Conservation (phyloP, 306 rosid genomes). For the Urtica urens region DNA sequence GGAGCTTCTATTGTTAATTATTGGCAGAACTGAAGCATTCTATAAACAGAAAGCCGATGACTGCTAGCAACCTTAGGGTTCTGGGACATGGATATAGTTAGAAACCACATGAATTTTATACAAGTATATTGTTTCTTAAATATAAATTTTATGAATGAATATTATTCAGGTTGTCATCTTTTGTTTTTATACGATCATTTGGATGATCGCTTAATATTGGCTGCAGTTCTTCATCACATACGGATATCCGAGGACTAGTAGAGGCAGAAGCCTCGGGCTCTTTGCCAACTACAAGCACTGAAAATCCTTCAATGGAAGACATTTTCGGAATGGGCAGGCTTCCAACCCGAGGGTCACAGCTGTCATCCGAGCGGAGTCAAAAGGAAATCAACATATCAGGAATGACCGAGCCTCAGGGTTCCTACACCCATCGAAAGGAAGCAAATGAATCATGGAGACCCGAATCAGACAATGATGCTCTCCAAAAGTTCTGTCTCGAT, state of each 20-base stretch:
- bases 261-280: conserved; percentile 28
- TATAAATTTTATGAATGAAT: too few relatives aligned
- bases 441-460: too few relatives aligned
- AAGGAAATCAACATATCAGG: conserved; percentile 13
- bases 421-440: too few relatives aligned
- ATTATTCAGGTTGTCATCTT: too few relatives aligned
- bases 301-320: conserved; percentile 57
- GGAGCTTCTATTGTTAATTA: too few relatives aligned
- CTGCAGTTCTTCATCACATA: conserved; percentile 44
- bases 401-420: too few relatives aligned
- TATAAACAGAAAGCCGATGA: too few relatives aligned
- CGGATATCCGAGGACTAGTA: conserved; percentile 26
- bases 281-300: conserved; percentile 24
- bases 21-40: too few relatives aligned
- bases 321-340: conserved; percentile 44
- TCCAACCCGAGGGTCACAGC: conserved; percentile 9
- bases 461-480: background rate
- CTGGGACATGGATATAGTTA: too few relatives aligned
- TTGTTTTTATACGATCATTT: background rate
- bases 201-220: conserved; percentile 14
- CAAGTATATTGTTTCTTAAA: too few relatives aligned
- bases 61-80: too few relatives aligned
- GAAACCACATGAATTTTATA: too few relatives aligned
- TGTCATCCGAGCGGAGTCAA: conserved; percentile 14
- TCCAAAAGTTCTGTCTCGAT: conserved; percentile 26